These are phyloP conservation scores for Penicillium sp. DNA, from an alignment of 2,329 filamentous ascomycete species.

Conservation along the genomic window DNA sequence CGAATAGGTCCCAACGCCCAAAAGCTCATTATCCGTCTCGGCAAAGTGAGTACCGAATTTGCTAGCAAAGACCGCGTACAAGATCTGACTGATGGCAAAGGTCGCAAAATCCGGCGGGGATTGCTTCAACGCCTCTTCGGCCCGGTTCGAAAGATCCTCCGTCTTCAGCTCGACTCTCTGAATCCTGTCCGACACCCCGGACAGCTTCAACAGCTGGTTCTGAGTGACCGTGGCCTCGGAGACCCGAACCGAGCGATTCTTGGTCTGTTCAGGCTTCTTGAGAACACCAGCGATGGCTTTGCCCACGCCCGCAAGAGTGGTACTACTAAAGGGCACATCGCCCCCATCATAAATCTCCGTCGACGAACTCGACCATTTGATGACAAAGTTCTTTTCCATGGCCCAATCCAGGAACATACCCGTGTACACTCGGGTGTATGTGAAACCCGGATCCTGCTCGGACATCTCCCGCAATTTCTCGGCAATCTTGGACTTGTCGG, in stretches of 20 bases:
- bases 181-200: constrained; percentile 21
- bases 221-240: constrained; percentile 44
- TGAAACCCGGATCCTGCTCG: constrained; percentile 17
- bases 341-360: constrained; percentile 48
- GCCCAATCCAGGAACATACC: constrained; percentile 33
- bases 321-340: constrained; percentile 43
- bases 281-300: constrained; percentile 48
- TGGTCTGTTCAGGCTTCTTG: constrained; percentile 46
- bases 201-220: constrained; percentile 30
- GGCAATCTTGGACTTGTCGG: constrained; percentile 23
- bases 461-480: constrained; percentile 24
- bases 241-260: constrained; percentile 48
- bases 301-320: constrained; percentile 45
- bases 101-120: constrained; percentile 16
- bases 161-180: constrained; percentile 19
- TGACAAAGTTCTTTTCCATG: constrained; percentile 37
- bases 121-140: constrained; percentile 27
- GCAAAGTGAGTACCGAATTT: constrained; percentile 27
- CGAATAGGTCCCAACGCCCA: constrained; percentile 31
- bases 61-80: constrained; percentile 28
- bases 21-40: constrained; percentile 34
- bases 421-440: constrained; percentile 28
- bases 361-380: constrained; percentile 35
- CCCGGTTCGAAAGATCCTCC: constrained; percentile 26
- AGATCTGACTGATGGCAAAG: constrained; percentile 27